Evolutionary conservation across 2,329 filamentous ascomycete genomes (phyloP), one percentile per base, ranked within the genome.

Genomic region (Penicillium sp.): DNA sequence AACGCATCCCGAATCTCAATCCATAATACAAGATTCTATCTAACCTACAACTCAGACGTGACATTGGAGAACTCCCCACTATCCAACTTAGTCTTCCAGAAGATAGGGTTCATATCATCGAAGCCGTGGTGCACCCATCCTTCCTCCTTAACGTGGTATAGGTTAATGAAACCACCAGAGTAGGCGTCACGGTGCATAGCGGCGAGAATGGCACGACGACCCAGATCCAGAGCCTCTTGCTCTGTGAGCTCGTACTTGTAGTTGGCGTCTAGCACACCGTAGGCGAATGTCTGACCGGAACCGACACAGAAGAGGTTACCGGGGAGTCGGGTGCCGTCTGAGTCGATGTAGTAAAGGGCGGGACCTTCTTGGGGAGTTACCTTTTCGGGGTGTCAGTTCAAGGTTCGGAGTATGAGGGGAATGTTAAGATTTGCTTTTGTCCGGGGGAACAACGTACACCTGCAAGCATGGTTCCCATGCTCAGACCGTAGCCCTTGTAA

Each of bases 81-180:
- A 76, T 96, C 89, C 71, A 99, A 79, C 87, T 99, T 99, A 46
- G 92, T 97, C 83, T 96, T 89, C 94, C 94, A 99, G 88, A 99
- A 99, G 73, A 97, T 96, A 40, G 93, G 93, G 82, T 97, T 97
- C 67, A 93, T 97, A 77, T 99, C 94, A 65, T 82, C 92, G 84
- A 99, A 99, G 59, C 94, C 94, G 73, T 97, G 93, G 85, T 96
- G 96, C 70, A 96, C 92, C 94, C 94, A 99, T 67, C 94, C 94
- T 61, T 92, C 89, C 81, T 99, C 93, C 87, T 97, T 97, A 74
- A 99, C 92, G 72, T 99, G 94, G 79, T 99, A 99, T 72, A 97
- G 75, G 81, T 99, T 99, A 83, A 99, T 97, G 80, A 86, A 97
- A 64, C 94, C 94, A 81, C 94, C 94, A 21, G 94, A 97, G 84